Evolutionary conservation across 78 protist species (phyloP), one percentile per base, ranked within the genome.

Genomic region (Dictyostelium capitatum): DNA sequence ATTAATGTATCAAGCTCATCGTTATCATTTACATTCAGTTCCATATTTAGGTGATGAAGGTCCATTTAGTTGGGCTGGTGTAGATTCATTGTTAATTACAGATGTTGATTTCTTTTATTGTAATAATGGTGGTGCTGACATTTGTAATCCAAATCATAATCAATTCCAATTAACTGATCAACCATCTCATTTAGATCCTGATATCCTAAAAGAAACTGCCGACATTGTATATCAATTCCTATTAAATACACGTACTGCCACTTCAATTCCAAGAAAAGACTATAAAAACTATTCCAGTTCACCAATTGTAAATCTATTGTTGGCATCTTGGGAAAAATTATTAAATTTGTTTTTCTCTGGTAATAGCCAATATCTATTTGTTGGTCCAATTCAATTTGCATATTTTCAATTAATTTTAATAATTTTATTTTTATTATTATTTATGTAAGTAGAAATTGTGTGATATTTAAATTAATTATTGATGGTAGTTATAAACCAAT

Each of bases 1-100:
- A 3, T 14, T 87, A 3, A 46, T 77, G 47, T 87, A 77, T 62
- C 93, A 87, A 77, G 93, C 93, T 0, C 93, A 87, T 12, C 32
- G 84, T 43, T 77, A 87, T 30, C 93, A 87, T 28, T 23, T 87
- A 25, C 57, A n/a, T 6, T 77, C 83, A 0, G 30, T 87, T 6
- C 50, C 84, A 0, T 77, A 59, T 50, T 59, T 87, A 73, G 59
- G 75, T 19, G 93, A 87, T 20, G 83, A 74, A 17, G 93, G 93
- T 64, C 93, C 93, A 9, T 87, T 87, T 41, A 56, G 79, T 14
- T 87, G 93, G 93, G 46, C 80, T 3, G 72, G 79, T 10, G 84
- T 87, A 17, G 82, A 77, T 6, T 75, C 85, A 5, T 6, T 87
- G 8, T 17, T 87, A 25, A 10, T 87, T 12, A 84, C 92, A 4